These are phyloP conservation scores for Corylus heterophylla DNA, from an alignment of 306 rosid species.

Conservation along the genomic window DNA sequence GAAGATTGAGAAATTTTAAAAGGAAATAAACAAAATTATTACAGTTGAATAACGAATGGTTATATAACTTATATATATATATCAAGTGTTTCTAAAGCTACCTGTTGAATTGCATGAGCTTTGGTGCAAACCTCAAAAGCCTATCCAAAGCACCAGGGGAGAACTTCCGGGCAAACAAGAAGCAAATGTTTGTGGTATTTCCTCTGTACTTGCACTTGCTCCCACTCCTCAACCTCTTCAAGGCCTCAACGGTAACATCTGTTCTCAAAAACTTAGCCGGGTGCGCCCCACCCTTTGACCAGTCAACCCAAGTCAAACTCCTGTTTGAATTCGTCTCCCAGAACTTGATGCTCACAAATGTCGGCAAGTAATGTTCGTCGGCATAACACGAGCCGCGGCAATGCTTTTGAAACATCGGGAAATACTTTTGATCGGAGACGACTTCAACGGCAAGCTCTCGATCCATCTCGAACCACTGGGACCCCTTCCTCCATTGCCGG, in stretches of 20 bases:
- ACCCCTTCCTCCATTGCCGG: conserved; percentile 80
- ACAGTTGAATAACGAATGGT: conserved; percentile 1
- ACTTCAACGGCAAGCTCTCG: conserved; percentile 59
- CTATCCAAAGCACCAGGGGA: conserved; percentile 43
- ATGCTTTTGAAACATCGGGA: conserved; percentile 49
- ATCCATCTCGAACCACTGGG: conserved; percentile 84
- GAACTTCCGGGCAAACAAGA: conserved; percentile 77
- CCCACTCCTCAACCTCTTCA: conserved; percentile 49
- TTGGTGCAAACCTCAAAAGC: conserved; percentile 55
- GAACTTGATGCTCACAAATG: conserved; percentile 51
- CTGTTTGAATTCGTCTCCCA: conserved; percentile 61
- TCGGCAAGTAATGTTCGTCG: conserved; percentile 86
- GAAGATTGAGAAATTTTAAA: neutral
- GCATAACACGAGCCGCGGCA: conserved; percentile 62
- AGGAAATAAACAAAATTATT: neutral
- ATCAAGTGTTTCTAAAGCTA: neutral
- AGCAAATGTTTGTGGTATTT: conserved; percentile 41
- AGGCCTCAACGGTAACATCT: conserved; percentile 47
- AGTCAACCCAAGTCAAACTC: conserved; percentile 83
- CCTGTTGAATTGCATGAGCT: conserved; percentile 52
- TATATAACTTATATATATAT: no score
- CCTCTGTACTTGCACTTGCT: conserved; percentile 47
- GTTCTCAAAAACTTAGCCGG: conserved; percentile 52
- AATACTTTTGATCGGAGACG: conserved; percentile 55
- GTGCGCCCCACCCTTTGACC: conserved; percentile 79